Evolutionary conservation across 2,329 filamentous ascomycete species (phyloP).

Genomic region (Botryotinia globosa): DNA sequence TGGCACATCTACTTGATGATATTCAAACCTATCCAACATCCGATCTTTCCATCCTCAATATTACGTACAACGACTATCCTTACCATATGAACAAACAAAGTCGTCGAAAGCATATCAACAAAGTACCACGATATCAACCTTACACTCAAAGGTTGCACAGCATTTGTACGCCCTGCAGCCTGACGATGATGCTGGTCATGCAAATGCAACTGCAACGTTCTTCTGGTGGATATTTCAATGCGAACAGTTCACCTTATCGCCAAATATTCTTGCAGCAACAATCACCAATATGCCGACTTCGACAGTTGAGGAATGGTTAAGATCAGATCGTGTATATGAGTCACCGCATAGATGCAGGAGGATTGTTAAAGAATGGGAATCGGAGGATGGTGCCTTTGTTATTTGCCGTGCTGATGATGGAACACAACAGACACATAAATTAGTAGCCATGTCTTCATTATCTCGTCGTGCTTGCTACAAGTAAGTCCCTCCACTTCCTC

Average conservation of each 20-base stretch:
- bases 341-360: slow-evolving; percentile 40
- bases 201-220: slow-evolving; percentile 38
- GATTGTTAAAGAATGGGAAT: slow-evolving; percentile 37
- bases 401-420: slow-evolving; percentile 41
- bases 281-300: slow-evolving; percentile 36
- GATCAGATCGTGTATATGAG: slow-evolving; percentile 31
- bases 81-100: slow-evolving; percentile 11
- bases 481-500: slow-evolving; percentile 24
- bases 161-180: slow-evolving; percentile 39
- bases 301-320: slow-evolving; percentile 39
- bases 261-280: slow-evolving; percentile 25
- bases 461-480: slow-evolving; percentile 73
- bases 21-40: slow-evolving; percentile 15
- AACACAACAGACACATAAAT: slow-evolving; percentile 37
- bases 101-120: slow-evolving; percentile 3
- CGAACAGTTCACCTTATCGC: slow-evolving; percentile 22
- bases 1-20: slow-evolving; percentile 26
- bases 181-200: slow-evolving; percentile 37
- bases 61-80: neutral
- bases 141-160: slow-evolving; percentile 31
- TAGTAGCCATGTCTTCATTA: slow-evolving; percentile 66
- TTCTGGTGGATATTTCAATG: slow-evolving; percentile 27
- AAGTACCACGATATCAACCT: slow-evolving; percentile 19
- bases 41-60: slow-evolving; percentile 20
- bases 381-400: slow-evolving; percentile 37